These are phyloP conservation scores for Saturnispora sanitii DNA, from an alignment of 805 yeast genomes.

Conservation along the genomic window DNA sequence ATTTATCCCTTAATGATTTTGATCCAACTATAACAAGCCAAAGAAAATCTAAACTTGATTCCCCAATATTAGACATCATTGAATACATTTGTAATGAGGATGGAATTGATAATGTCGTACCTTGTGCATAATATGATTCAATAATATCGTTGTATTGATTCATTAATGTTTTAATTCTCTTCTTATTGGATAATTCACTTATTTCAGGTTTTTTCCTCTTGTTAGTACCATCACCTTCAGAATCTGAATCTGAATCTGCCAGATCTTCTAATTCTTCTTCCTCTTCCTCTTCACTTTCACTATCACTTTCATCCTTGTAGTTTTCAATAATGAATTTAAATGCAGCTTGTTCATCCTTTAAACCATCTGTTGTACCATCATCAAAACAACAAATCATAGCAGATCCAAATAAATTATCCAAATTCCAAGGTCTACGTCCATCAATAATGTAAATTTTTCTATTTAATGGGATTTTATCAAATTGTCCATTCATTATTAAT, in stretches of 20 bases:
- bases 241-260: slow-evolving; percentile 24
- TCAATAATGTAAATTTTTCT: slow-evolving; percentile 76
- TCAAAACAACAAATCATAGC: slow-evolving; percentile 72
- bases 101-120: slow-evolving; percentile 68
- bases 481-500: not conserved
- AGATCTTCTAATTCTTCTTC: slow-evolving; percentile 25
- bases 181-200: slow-evolving; percentile 23
- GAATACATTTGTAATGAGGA: slow-evolving; percentile 74
- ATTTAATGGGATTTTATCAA: slow-evolving; percentile 25
- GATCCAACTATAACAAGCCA: slow-evolving; percentile 91
- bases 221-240: slow-evolving; percentile 16
- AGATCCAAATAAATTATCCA: slow-evolving; percentile 85
- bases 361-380: slow-evolving; percentile 67
- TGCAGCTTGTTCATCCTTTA: slow-evolving; percentile 50
- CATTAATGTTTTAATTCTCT: slow-evolving; percentile 32
- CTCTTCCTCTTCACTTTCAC: slow-evolving; percentile 29
- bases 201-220: slow-evolving; percentile 1
- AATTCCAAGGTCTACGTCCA: slow-evolving; percentile 93
- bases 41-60: slow-evolving; percentile 54
- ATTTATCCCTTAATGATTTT: slow-evolving; percentile 62
- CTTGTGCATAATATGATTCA: slow-evolving; percentile 74
- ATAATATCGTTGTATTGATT: slow-evolving; percentile 43
- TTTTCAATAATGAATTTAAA: slow-evolving; percentile 42
- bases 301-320: slow-evolving; percentile 30
- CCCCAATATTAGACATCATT: slow-evolving; percentile 71